phyloP scores from a whole-genome alignment of 768 basidiomycete species.

The Trametes gibbosa region DNA sequence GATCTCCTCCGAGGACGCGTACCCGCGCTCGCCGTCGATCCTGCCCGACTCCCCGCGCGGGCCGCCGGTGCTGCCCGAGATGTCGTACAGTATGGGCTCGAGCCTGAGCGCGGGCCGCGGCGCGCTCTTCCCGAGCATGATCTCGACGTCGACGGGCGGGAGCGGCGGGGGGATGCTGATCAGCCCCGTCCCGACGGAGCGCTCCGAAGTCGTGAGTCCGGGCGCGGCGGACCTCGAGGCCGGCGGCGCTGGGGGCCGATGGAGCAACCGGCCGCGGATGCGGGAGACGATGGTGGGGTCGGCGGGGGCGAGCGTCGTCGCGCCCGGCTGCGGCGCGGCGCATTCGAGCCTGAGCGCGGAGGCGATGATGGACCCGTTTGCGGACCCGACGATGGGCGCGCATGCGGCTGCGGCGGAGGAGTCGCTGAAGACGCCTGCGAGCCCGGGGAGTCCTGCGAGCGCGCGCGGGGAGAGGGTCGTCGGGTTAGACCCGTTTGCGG shows the following conservation, averaged over 20 bases:
- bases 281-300: slow-evolving; percentile 15
- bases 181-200: slow-evolving; percentile 9
- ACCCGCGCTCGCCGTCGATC: slow-evolving; percentile 7
- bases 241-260: neutral
- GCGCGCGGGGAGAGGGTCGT: neutral
- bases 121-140: slow-evolving; percentile 16
- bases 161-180: slow-evolving; percentile 12
- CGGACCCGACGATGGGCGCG: slow-evolving; percentile 6
- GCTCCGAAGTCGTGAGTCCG: neutral
- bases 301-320: slow-evolving; percentile 6
- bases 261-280: slow-evolving; percentile 1
- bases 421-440: neutral
- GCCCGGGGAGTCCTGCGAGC: neutral
- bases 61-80: neutral
- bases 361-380: slow-evolving; percentile 11
- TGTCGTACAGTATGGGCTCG: neutral
- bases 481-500: slow-evolving; percentile 2
- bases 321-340: neutral
- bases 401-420: neutral
- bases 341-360: slow-evolving; percentile 17
- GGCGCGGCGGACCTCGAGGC: neutral
- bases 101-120: slow-evolving; percentile 9
- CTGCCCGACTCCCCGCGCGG: slow-evolving; percentile 12
- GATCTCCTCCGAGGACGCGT: slow-evolving; percentile 3
- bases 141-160: slow-evolving; percentile 11